phyloP scores from a whole-genome alignment of 192 early-diverging fungal species.

The Podochytrium sp. region DNA sequence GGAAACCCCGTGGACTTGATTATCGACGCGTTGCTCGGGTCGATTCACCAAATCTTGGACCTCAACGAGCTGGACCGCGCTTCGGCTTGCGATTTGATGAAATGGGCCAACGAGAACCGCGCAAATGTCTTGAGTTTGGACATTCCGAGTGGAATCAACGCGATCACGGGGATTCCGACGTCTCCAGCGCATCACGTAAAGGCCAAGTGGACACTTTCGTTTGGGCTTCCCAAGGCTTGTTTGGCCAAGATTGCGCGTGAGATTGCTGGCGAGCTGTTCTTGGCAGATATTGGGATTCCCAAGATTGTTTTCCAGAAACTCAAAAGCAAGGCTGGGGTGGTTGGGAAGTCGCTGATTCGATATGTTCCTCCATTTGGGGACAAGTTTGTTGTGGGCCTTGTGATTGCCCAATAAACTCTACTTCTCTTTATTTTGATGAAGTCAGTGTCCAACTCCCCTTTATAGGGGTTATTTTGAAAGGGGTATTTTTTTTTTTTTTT shows the following conservation, averaged over 20 bases:
- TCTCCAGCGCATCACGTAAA: slow-evolving; percentile 58
- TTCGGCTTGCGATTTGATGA: slow-evolving; percentile 61
- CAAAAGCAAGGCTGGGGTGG: slow-evolving; percentile 12
- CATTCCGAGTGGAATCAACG: slow-evolving; percentile 71
- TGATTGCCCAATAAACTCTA: slow-evolving; percentile 11
- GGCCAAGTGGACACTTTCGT: slow-evolving; percentile 78
- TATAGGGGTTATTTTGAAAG: too few relatives aligned
- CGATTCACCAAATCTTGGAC: slow-evolving; percentile 60
- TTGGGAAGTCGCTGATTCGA: slow-evolving; percentile 1
- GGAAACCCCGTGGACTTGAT: slow-evolving; percentile 63
- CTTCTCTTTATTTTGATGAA: not conserved
- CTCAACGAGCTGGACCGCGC: slow-evolving; percentile 48
- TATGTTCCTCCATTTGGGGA: slow-evolving; percentile 54
- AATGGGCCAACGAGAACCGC: slow-evolving; percentile 72
- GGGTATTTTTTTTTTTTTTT: slow-evolving; percentile 11
- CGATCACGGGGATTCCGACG: slow-evolving; percentile 52
- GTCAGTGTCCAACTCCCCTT: too few relatives aligned
- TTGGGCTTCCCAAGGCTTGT: slow-evolving; percentile 73
- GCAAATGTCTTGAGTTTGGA: slow-evolving; percentile 63
- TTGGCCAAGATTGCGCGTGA: slow-evolving; percentile 52
- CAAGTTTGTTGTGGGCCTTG: slow-evolving; percentile 49
- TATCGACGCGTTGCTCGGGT: slow-evolving; percentile 72
- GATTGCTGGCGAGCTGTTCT: slow-evolving; percentile 71
- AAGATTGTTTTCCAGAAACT: slow-evolving; percentile 61
- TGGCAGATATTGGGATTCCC: slow-evolving; percentile 80